Percentiles rank a stretch among this genome's conserved stretches.
phyloP scores from a whole-genome alignment of 1,139 yeast genomes.

The Meyerozyma smithsonii region DNA sequence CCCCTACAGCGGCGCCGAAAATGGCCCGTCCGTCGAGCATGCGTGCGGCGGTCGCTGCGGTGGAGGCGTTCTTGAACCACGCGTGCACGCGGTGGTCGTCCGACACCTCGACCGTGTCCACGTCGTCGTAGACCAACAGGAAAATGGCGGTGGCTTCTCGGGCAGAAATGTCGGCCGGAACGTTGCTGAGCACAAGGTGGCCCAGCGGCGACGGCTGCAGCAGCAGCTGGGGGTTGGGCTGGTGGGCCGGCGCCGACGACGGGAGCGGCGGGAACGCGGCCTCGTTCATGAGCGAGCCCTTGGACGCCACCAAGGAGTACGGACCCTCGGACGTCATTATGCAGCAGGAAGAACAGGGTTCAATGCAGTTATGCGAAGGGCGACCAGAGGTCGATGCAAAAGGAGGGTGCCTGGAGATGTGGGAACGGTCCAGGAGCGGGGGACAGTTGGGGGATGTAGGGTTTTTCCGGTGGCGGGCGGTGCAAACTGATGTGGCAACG shows the following conservation, averaged over 20 bases:
- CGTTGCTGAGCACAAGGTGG: slow-evolving; percentile 23
- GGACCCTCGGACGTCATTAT: slow-evolving; percentile 2
- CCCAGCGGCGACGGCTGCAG: background rate
- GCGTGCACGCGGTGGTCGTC: slow-evolving; percentile 49
- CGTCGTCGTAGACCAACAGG: slow-evolving; percentile 73
- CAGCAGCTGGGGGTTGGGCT: background rate
- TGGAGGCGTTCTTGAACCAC: slow-evolving; percentile 55
- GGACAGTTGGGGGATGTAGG: background rate
- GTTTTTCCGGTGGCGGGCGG: too few relatives aligned
- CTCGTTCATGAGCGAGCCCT: slow-evolving; percentile 2
- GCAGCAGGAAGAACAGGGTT: too few relatives aligned
- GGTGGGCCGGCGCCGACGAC: background rate
- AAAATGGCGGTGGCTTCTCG: slow-evolving; percentile 79
- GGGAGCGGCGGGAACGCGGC: slow-evolving; percentile 3
- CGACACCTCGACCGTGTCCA: slow-evolving; percentile 53
- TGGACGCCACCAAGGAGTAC: background rate
- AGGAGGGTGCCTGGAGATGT: background rate
- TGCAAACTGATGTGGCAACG: background rate
- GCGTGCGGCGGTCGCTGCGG: slow-evolving; percentile 70
- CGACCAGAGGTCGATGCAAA: background rate
- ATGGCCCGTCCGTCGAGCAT: slow-evolving; percentile 60
- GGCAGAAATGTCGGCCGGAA: slow-evolving; percentile 68
- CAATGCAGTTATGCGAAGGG: background rate
- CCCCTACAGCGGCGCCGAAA: slow-evolving; percentile 57
- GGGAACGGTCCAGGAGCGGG: background rate